phyloP scores from a whole-genome alignment of 306 rosid species.

The Hippophae rhamnoides region DNA sequence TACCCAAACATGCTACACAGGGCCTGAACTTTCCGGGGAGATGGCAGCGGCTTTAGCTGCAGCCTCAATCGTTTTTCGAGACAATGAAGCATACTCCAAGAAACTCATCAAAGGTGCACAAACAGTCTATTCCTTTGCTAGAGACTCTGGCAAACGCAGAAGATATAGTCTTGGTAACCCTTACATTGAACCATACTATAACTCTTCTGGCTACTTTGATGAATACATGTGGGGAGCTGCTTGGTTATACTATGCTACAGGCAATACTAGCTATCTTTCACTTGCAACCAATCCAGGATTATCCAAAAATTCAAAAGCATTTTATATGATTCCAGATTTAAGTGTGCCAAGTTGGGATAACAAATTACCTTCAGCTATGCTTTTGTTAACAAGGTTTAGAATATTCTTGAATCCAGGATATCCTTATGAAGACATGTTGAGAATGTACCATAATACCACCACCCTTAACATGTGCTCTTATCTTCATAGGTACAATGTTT shows the following conservation, averaged over 20 bases:
- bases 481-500: slow-evolving; percentile 35
- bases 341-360: slow-evolving; percentile 53
- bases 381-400: slow-evolving; percentile 49
- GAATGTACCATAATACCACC: slow-evolving; percentile 44
- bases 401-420: slow-evolving; percentile 50
- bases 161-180: slow-evolving; percentile 26
- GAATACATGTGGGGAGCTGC: slow-evolving; percentile 67
- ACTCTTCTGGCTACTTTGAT: slow-evolving; percentile 51
- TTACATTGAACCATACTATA: slow-evolving; percentile 31
- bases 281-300: slow-evolving; percentile 39
- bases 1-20: slow-evolving; percentile 20
- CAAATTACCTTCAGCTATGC: slow-evolving; percentile 59
- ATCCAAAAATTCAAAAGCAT: slow-evolving; percentile 30
- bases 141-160: slow-evolving; percentile 32
- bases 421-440: slow-evolving; percentile 53
- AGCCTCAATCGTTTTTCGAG: slow-evolving; percentile 55
- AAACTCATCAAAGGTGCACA: slow-evolving; percentile 39
- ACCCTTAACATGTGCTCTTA: slow-evolving; percentile 58
- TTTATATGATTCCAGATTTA: slow-evolving; percentile 19
- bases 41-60: slow-evolving; percentile 69
- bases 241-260: slow-evolving; percentile 61
- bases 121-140: slow-evolving; percentile 36
- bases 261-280: slow-evolving; percentile 32
- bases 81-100: slow-evolving; percentile 28
- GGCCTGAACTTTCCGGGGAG: slow-evolving; percentile 59